phyloP scores from a whole-genome alignment of 495 filamentous ascomycete genomes.

The Aspergillus heteromorphus region DNA sequence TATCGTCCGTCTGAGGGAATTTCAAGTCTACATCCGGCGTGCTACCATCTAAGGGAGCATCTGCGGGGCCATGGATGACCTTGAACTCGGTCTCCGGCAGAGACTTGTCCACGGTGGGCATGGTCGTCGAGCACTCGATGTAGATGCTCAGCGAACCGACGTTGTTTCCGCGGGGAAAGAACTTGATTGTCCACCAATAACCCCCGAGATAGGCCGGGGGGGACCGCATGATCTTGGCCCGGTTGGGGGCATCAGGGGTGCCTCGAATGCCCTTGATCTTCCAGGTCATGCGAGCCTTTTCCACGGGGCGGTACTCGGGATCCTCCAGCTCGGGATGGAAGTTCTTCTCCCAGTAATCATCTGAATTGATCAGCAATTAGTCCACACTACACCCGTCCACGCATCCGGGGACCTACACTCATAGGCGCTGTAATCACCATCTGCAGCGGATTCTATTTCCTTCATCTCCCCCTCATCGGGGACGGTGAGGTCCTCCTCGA shows the following conservation, averaged over 20 bases:
- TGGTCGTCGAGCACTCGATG: slow-evolving; percentile 52
- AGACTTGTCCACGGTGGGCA: slow-evolving; percentile 34
- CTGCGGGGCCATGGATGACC: slow-evolving; percentile 31
- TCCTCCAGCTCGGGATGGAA: slow-evolving; percentile 55
- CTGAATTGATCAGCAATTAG: slow-evolving; percentile 19
- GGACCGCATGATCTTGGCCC: slow-evolving; percentile 54
- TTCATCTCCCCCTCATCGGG: slow-evolving; percentile 58
- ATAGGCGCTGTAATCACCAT: slow-evolving; percentile 47
- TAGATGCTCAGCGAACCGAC: slow-evolving; percentile 58
- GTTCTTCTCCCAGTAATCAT: slow-evolving; percentile 55
- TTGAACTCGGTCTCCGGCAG: slow-evolving; percentile 36
- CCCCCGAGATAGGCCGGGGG: slow-evolving; percentile 53
- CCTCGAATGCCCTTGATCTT: slow-evolving; percentile 54
- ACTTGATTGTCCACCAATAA: slow-evolving; percentile 66
- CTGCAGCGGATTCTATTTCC: slow-evolving; percentile 46
- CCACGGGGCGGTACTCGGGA: slow-evolving; percentile 48
- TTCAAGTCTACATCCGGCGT: slow-evolving; percentile 27
- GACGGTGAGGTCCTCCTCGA: slow-evolving; percentile 51
- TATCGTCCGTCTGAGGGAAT: slow-evolving; percentile 22
- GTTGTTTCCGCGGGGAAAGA: slow-evolving; percentile 62
- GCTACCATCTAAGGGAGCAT: slow-evolving; percentile 22
- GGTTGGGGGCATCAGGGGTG: slow-evolving; percentile 56
- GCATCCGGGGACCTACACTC: slow-evolving; percentile 40
- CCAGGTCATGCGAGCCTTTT: slow-evolving; percentile 57
- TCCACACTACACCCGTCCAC: neutral